A percentile compares a stretch with the other conserved stretches of the same genome.
Conservation (phyloP, 2,329 filamentous ascomycete genomes). For the Monosporascus sp. region DNA sequence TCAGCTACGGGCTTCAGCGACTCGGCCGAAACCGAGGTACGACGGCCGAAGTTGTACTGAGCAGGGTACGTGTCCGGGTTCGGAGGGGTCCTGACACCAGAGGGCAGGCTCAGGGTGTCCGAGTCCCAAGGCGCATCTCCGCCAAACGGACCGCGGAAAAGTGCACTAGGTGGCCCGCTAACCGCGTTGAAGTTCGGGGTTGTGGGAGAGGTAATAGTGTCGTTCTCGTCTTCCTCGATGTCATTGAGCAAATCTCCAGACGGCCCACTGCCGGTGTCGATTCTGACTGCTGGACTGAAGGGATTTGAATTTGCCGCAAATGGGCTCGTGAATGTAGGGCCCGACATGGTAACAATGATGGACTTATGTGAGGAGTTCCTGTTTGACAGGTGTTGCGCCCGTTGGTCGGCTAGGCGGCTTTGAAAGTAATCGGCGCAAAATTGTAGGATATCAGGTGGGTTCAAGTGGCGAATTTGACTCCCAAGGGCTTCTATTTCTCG, state of each 20-base stretch:
- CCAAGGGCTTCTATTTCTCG: constrained; percentile 60
- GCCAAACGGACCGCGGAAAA: constrained; percentile 50
- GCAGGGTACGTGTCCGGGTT: constrained; percentile 71
- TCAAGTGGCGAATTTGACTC: constrained; percentile 52
- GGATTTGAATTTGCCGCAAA: constrained; percentile 66
- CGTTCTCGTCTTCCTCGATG: constrained; percentile 80
- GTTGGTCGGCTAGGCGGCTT: constrained; percentile 60
- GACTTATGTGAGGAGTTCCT: constrained; percentile 23
- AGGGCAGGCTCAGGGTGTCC: constrained; percentile 29
- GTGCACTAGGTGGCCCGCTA: constrained; percentile 31
- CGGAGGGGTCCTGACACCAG: constrained; percentile 41
- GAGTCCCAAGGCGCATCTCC: constrained; percentile 40
- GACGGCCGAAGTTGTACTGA: constrained; percentile 89
- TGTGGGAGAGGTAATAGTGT: constrained; percentile 70
- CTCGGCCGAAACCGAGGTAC: constrained; percentile 94
- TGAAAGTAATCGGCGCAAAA: constrained; percentile 67
- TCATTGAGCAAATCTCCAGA: constrained; percentile 46
- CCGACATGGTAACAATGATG: constrained; percentile 56
- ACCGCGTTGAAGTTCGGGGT: constrained; percentile 50
- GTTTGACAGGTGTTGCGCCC: constrained; percentile 44
- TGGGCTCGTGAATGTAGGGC: constrained; percentile 70
- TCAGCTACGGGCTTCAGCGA: constrained; percentile 86
- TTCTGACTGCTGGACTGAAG: constrained; percentile 53
- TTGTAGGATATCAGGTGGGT: constrained; percentile 61
- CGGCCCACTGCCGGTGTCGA: constrained; percentile 36